phyloP scores from a whole-genome alignment of 139 green algal genomes.

The Chlorella sorokiniana region DNA sequence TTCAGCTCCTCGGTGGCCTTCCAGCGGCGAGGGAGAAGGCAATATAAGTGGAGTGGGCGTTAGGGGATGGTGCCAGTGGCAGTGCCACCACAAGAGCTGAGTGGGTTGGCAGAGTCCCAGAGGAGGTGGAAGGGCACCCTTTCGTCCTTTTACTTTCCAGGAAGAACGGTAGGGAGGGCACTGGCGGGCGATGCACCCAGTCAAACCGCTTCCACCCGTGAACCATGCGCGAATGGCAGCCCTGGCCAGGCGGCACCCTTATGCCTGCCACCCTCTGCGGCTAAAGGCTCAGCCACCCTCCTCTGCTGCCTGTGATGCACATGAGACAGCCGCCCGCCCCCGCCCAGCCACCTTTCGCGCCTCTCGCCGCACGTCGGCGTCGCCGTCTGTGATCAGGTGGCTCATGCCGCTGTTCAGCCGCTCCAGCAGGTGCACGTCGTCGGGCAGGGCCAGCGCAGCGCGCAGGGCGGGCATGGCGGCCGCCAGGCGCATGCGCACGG shows the following conservation, averaged over 20 bases:
- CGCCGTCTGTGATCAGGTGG: slow-evolving; percentile 76
- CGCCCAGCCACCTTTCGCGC: slow-evolving; percentile 43
- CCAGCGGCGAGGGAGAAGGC: neutral
- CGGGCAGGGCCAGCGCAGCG: slow-evolving; percentile 62
- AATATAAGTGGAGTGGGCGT: neutral
- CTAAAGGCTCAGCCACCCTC: too few species aligned
- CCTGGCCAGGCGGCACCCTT: too few species aligned
- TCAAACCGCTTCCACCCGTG: too few species aligned
- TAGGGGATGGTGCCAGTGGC: neutral
- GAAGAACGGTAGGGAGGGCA: too few species aligned
- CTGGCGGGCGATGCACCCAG: too few species aligned
- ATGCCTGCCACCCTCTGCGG: too few species aligned
- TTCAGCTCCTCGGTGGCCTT: slow-evolving; percentile 68
- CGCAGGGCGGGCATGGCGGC: slow-evolving; percentile 65
- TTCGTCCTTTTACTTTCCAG: too few species aligned
- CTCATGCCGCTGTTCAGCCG: slow-evolving; percentile 77
- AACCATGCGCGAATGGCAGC: too few species aligned
- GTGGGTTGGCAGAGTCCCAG: too few species aligned
- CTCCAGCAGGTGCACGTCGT: slow-evolving; percentile 76
- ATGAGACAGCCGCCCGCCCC: neutral
- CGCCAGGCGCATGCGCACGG: slow-evolving; percentile 61
- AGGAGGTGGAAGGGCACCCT: too few species aligned
- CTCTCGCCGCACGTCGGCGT: slow-evolving; percentile 62
- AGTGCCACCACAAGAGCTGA: neutral
- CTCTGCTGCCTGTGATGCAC: too few species aligned